Percentiles rank a stretch among this genome's conserved stretches.
These are phyloP conservation scores for Yamadazyma olivae DNA, from an alignment of 805 yeast genomes.

Conservation along the genomic window DNA sequence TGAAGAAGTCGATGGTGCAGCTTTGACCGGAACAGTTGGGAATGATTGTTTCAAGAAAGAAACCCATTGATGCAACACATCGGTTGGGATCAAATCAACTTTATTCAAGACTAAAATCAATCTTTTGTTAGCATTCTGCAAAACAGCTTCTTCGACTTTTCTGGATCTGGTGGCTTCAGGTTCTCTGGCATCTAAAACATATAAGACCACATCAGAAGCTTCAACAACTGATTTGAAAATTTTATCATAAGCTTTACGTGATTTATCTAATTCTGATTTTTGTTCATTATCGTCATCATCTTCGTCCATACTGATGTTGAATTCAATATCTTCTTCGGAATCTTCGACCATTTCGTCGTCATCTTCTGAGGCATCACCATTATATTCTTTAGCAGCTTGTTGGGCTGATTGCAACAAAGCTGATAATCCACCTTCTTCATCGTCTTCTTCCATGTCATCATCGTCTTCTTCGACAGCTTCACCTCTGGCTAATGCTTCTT, in stretches of 20 bases:
- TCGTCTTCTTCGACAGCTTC: slow-evolving; percentile 34
- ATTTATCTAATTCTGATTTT: slow-evolving; percentile 56
- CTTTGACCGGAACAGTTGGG: slow-evolving; percentile 89
- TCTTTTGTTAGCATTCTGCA: slow-evolving; percentile 77
- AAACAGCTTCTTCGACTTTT: slow-evolving; percentile 85
- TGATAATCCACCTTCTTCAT: slow-evolving; percentile 53
- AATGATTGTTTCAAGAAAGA: slow-evolving; percentile 73
- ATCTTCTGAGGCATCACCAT: slow-evolving; percentile 50
- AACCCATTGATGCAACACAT: slow-evolving; percentile 81
- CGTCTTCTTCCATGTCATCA: slow-evolving; percentile 37
- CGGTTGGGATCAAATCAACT: slow-evolving; percentile 88
- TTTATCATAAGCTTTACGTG: slow-evolving; percentile 90
- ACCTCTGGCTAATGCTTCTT: slow-evolving; percentile 37
- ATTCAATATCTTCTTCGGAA: slow-evolving; percentile 38
- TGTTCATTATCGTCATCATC: slow-evolving; percentile 42
- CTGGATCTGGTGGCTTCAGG: slow-evolving; percentile 93
- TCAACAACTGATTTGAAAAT: slow-evolving; percentile 92
- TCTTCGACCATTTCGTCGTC: slow-evolving; percentile 34
- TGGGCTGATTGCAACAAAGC: slow-evolving; percentile 91
- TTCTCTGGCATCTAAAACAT: slow-evolving; percentile 96
- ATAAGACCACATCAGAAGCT: slow-evolving; percentile 83
- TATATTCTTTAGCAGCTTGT: slow-evolving; percentile 73
- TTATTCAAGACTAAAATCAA: slow-evolving; percentile 84
- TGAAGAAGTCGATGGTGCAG: slow-evolving; percentile 71
- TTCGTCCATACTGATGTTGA: slow-evolving; percentile 19